phyloP scores from a whole-genome alignment of 441 rosid species.

The Gossypium gossypioides region DNA sequence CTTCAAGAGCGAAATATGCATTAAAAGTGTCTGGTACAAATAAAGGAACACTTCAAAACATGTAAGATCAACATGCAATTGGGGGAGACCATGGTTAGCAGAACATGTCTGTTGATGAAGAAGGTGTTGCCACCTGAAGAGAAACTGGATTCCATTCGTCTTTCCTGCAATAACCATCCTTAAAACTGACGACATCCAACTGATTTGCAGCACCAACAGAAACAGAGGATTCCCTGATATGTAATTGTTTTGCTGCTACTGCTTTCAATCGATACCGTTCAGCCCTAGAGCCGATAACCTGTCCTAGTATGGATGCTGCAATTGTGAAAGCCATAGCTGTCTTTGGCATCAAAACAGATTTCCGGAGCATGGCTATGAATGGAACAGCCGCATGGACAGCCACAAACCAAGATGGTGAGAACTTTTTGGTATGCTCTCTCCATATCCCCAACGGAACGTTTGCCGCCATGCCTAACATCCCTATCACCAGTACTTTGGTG shows the following conservation, averaged over 20 bases:
- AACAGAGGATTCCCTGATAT: slow-evolving; percentile 12
- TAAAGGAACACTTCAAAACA: neutral
- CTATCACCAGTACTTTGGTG: slow-evolving; percentile 48
- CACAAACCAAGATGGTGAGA: slow-evolving; percentile 54
- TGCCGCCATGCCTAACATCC: slow-evolving; percentile 61
- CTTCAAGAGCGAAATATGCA: neutral
- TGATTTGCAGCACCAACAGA: slow-evolving; percentile 17
- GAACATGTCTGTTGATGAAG: slow-evolving; percentile 32
- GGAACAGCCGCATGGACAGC: slow-evolving; percentile 74
- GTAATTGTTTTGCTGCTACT: slow-evolving; percentile 21
- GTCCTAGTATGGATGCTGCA: slow-evolving; percentile 59
- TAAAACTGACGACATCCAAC: slow-evolving; percentile 26
- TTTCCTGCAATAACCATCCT: slow-evolving; percentile 26
- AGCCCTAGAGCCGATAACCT: slow-evolving; percentile 67
- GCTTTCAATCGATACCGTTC: slow-evolving; percentile 51
- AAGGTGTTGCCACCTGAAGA: slow-evolving; percentile 26
- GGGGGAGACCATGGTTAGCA: slow-evolving; percentile 23
- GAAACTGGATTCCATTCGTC: slow-evolving; percentile 32
- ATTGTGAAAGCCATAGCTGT: slow-evolving; percentile 63
- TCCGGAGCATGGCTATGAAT: slow-evolving; percentile 59
- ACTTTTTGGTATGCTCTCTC: slow-evolving; percentile 67
- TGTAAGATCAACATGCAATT: neutral
- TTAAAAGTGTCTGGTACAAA: neutral
- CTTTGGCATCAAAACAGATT: slow-evolving; percentile 61
- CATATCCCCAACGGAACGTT: slow-evolving; percentile 64